Conservation (phyloP, 2,329 filamentous ascomycete species). For the Ascocoryne sarcoides region DNA sequence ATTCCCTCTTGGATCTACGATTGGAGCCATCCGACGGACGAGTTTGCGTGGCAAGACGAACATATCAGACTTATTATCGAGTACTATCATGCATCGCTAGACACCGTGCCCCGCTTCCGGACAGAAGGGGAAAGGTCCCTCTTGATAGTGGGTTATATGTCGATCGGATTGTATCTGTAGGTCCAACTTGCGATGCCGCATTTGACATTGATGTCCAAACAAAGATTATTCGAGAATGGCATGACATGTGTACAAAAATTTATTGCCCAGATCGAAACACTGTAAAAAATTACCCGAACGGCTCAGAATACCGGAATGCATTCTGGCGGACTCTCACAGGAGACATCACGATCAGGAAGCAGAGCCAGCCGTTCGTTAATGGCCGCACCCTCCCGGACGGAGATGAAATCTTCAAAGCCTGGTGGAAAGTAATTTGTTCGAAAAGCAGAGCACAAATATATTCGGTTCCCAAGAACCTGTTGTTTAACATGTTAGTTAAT, state of each 20-base stretch:
- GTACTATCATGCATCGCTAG: background rate
- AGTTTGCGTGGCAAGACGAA: background rate
- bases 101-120: background rate
- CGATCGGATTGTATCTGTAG: background rate
- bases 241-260: background rate
- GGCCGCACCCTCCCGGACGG: background rate
- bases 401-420: background rate
- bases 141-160: background rate
- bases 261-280: background rate
- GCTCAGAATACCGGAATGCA: background rate
- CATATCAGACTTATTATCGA: background rate
- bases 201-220: background rate
- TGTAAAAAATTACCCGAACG: background rate
- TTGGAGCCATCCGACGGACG: slow-evolving; percentile 1
- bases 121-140: background rate
- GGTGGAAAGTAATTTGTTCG: background rate
- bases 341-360: background rate
- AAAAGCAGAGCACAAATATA: background rate
- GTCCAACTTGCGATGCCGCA: background rate
- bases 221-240: background rate
- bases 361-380: background rate
- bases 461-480: background rate
- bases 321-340: background rate
- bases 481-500: background rate
- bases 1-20: slow-evolving; percentile 4